Conservation (phyloP, 2,329 filamentous ascomycete genomes). For the Dothistroma septosporum region DNA sequence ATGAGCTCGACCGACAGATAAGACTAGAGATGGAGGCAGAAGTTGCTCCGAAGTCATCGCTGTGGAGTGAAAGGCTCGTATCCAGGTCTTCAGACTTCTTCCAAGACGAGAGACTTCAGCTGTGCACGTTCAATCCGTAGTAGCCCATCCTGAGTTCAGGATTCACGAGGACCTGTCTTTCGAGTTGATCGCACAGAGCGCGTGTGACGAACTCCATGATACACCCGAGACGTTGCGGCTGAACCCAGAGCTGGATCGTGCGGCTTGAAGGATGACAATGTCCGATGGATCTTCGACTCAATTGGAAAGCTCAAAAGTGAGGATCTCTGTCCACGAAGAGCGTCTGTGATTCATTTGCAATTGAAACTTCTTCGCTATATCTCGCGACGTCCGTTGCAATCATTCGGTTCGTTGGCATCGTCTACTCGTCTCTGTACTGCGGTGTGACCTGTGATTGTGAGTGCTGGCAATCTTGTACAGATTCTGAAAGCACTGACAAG, state of each 20-base stretch:
- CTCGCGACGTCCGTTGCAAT: neutral
- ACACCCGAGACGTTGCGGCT: neutral
- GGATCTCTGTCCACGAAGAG: too few relatives aligned
- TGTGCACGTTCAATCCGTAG: too few relatives aligned
- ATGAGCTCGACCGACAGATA: neutral
- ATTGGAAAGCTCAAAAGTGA: too few relatives aligned
- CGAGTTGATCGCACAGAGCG: neutral
- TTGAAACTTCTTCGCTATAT: neutral
- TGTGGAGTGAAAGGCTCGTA: neutral
- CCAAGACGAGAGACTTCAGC: neutral
- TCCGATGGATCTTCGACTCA: neutral
- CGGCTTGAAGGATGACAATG: neutral
- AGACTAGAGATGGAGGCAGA: neutral
- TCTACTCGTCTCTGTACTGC: constrained; percentile 23
- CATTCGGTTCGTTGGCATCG: constrained; percentile 25
- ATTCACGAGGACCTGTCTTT: neutral
- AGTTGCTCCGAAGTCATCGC: neutral
- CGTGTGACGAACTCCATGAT: neutral
- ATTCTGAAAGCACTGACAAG: constrained; percentile 7
- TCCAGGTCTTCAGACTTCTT: neutral
- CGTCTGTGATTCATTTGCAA: neutral
- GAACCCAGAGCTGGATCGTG: neutral
- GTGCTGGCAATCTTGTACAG: neutral
- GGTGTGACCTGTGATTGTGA: constrained; percentile 26
- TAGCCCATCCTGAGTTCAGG: too few relatives aligned